These are phyloP conservation scores for Dactylella cylindrospora DNA, from an alignment of 2,329 filamentous ascomycete genomes.

Conservation along the genomic window DNA sequence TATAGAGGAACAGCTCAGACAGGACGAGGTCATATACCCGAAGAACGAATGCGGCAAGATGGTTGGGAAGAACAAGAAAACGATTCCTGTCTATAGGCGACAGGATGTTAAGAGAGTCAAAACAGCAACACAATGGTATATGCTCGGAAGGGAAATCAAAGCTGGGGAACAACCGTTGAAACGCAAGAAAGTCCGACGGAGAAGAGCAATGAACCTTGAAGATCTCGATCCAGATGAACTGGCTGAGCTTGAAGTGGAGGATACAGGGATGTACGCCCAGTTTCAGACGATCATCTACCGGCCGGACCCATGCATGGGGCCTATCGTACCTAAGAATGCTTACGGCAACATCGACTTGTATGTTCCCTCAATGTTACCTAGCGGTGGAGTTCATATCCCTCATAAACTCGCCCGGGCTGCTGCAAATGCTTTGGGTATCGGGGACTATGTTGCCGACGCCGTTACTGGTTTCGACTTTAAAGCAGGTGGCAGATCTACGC, in stretches of 20 bases:
- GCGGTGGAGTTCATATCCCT: slow-evolving; percentile 14
- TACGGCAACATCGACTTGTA: slow-evolving; percentile 72
- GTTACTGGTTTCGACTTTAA: slow-evolving; percentile 88
- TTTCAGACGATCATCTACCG: slow-evolving; percentile 62
- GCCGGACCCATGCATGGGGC: slow-evolving; percentile 73
- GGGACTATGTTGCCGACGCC: slow-evolving; percentile 76
- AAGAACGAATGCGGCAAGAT: slow-evolving; percentile 75
- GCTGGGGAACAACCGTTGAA: slow-evolving; percentile 79
- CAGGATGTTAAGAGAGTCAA: slow-evolving; percentile 75
- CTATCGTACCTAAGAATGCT: slow-evolving; percentile 74
- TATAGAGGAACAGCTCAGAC: slow-evolving; percentile 77
- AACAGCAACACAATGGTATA: slow-evolving; percentile 87
- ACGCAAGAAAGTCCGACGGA: slow-evolving; percentile 61
- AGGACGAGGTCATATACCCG: slow-evolving; percentile 78
- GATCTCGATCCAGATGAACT: slow-evolving; percentile 49
- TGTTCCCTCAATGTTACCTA: slow-evolving; percentile 22
- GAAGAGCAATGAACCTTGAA: slow-evolving; percentile 45
- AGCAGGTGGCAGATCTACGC: slow-evolving; percentile 75
- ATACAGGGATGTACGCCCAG: slow-evolving; percentile 60
- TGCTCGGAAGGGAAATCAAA: slow-evolving; percentile 77
- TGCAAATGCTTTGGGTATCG: slow-evolving; percentile 70
- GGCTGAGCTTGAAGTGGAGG: slow-evolving; percentile 53
- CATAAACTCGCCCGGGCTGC: slow-evolving; percentile 64
- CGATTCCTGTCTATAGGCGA: slow-evolving; percentile 69
- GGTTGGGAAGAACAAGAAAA: slow-evolving; percentile 61